Conservation (phyloP, 371 early-diverging fungal species). For the Haplosporangium sp. region DNA sequence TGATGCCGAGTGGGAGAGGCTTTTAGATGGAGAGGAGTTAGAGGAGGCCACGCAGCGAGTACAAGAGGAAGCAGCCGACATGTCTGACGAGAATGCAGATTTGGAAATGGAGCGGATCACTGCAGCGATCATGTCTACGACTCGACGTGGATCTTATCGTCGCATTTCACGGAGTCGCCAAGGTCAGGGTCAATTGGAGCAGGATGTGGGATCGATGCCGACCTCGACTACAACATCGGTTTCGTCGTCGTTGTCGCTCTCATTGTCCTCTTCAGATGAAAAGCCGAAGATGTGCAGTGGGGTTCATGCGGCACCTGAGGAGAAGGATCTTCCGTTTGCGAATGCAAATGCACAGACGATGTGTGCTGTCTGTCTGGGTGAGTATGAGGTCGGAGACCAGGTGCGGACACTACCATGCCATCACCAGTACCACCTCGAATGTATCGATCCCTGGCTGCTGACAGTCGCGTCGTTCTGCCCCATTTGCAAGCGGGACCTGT, state of each 20-base stretch:
- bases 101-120: slow-evolving; percentile 30
- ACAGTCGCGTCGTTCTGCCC: slow-evolving; percentile 41
- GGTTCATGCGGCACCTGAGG: neutral
- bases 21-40: slow-evolving; percentile 1
- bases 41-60: neutral
- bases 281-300: slow-evolving; percentile 5
- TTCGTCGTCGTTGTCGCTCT: slow-evolving; percentile 11
- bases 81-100: neutral
- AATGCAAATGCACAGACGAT: slow-evolving; percentile 50
- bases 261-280: neutral
- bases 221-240: slow-evolving; percentile 4
- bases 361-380: slow-evolving; percentile 72
- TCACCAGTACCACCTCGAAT: slow-evolving; percentile 84
- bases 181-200: slow-evolving; percentile 7
- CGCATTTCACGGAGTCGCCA: slow-evolving; percentile 18
- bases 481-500: slow-evolving; percentile 43
- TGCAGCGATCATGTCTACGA: slow-evolving; percentile 14
- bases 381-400: slow-evolving; percentile 72
- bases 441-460: slow-evolving; percentile 81
- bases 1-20: neutral
- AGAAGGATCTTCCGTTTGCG: slow-evolving; percentile 38
- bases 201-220: neutral
- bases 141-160: slow-evolving; percentile 21
- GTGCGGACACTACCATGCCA: slow-evolving; percentile 77
- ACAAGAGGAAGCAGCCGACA: neutral